phyloP scores from a whole-genome alignment of 2,329 filamentous ascomycete species.

The Apiospora koreana region DNA sequence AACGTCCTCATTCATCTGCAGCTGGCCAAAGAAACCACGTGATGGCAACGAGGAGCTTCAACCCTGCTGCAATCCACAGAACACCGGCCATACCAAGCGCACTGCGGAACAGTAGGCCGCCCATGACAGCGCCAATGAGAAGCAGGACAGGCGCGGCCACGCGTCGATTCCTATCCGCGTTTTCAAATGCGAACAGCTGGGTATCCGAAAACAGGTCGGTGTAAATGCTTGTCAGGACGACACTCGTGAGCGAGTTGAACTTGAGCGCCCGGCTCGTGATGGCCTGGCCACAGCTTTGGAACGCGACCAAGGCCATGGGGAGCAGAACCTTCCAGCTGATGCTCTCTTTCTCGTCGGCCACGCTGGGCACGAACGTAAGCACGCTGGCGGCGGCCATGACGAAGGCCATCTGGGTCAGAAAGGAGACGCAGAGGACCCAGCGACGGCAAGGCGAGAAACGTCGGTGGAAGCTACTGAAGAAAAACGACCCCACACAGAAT shows the following conservation, averaged over 20 bases:
- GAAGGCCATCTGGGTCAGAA: constrained; percentile 52
- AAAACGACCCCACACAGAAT: constrained; percentile 73
- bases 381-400: constrained; percentile 55
- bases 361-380: constrained; percentile 47
- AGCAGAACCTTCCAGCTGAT: constrained; percentile 62
- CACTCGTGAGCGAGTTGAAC: constrained; percentile 72
- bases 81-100: constrained; percentile 51
- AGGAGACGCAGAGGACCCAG: constrained; percentile 65
- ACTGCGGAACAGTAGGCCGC: constrained; percentile 51
- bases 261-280: constrained; percentile 71
- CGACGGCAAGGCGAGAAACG: constrained; percentile 60
- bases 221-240: constrained; percentile 80
- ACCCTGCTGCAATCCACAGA: constrained; percentile 58
- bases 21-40: constrained; percentile 64
- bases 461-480: constrained; percentile 71
- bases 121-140: constrained; percentile 49
- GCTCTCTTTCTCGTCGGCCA: constrained; percentile 40
- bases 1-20: constrained; percentile 29
- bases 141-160: constrained; percentile 51
- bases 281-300: constrained; percentile 78
- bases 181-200: constrained; percentile 44
- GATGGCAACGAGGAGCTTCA: constrained; percentile 58
- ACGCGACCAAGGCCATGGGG: constrained; percentile 69
- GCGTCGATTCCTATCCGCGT: constrained; percentile 53
- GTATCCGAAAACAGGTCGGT: constrained; percentile 75